These are phyloP conservation scores for Podaxis sp. DNA, from an alignment of 768 basidiomycete species.

Conservation along the genomic window DNA sequence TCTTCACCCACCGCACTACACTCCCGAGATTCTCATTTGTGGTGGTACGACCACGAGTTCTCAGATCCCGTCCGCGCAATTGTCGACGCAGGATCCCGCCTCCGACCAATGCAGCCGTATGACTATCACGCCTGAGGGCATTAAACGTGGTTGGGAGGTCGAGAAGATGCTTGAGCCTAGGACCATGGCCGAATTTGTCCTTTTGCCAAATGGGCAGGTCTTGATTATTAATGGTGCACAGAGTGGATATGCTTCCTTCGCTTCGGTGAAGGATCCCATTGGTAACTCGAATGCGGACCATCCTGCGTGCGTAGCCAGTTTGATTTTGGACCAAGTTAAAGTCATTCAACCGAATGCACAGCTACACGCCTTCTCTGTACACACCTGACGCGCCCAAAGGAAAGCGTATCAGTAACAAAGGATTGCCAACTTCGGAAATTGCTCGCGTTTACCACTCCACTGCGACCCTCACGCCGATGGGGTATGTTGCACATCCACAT, in stretches of 20 bases:
- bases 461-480: conserved; percentile 57
- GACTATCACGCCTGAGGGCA: conserved; percentile 40
- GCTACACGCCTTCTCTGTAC: conserved; percentile 47
- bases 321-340: not conserved
- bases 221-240: conserved; percentile 43
- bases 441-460: conserved; percentile 65
- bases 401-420: conserved; percentile 45
- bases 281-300: conserved; percentile 32
- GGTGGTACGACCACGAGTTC: conserved; percentile 40
- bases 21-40: conserved; percentile 47
- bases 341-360: not conserved
- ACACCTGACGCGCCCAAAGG: conserved; percentile 43
- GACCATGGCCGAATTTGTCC: conserved; percentile 37
- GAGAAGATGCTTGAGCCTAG: conserved; percentile 43
- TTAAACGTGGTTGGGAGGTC: conserved; percentile 43
- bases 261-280: conserved; percentile 29
- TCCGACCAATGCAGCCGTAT: conserved; percentile 43
- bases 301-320: conserved; percentile 25
- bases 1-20: conserved; percentile 37
- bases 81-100: conserved; percentile 42
- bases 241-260: conserved; percentile 42
- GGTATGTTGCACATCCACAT: conserved; percentile 29
- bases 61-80: conserved; percentile 24
- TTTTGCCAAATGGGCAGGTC: conserved; percentile 44
- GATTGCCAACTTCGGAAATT: conserved; percentile 41